Conservation (phyloP, 768 basidiomycete species). For the Coprinopsis marcescibilis region DNA sequence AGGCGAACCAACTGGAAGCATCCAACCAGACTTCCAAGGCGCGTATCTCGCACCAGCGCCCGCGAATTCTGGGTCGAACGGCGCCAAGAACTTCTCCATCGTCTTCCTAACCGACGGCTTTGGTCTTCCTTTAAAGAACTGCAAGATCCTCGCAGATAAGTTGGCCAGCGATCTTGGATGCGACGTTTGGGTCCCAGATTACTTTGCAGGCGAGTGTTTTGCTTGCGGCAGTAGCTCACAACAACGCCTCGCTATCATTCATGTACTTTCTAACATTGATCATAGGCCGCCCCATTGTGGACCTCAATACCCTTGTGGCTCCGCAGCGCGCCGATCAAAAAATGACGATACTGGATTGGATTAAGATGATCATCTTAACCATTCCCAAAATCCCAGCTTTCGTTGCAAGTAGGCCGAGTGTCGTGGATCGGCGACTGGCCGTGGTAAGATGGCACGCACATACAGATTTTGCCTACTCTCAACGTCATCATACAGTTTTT, state of each 20-base stretch:
- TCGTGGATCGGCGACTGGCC: constrained; percentile 23
- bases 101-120: constrained; percentile 54
- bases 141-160: constrained; percentile 52
- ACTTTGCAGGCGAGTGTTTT: constrained; percentile 40
- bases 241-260: not conserved
- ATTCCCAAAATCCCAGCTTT: constrained; percentile 25
- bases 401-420: constrained; percentile 26
- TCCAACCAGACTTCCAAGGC: constrained; percentile 29
- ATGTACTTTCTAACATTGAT: not conserved
- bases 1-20: constrained; percentile 40
- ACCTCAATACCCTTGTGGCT: constrained; percentile 5
- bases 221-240: not conserved
- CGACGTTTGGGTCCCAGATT: constrained; percentile 62
- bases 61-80: not conserved
- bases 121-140: constrained; percentile 46
- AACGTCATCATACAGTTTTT: constrained; percentile 25
- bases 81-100: constrained; percentile 27
- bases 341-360: constrained; percentile 24
- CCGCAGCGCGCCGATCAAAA: constrained; percentile 31
- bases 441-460: constrained; percentile 12
- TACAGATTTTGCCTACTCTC: not conserved
- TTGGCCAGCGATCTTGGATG: constrained; percentile 42
- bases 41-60: constrained; percentile 36
- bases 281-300: constrained; percentile 2
- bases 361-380: constrained; percentile 22